Conservation (phyloP, 805 yeast genomes). For the Myxozyma kluyveri region DNA sequence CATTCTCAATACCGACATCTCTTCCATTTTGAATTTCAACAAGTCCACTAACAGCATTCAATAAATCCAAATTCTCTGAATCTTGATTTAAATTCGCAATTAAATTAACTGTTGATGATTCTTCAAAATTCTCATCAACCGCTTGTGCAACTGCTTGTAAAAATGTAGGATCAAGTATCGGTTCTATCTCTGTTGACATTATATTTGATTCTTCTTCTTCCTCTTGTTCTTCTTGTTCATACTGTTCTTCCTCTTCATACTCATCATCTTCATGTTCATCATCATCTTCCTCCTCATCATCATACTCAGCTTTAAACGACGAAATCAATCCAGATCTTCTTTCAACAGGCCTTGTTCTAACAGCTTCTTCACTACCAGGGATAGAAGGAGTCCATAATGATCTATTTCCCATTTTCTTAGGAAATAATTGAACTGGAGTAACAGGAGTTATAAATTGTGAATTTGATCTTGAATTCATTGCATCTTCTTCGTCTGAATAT, state of each 20-base stretch:
- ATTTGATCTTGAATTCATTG: not conserved
- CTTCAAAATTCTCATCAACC: too few relatives aligned
- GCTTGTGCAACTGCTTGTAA: not conserved
- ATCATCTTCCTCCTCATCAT: slow-evolving; percentile 5
- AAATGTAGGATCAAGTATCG: not conserved
- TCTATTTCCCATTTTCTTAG: not conserved
- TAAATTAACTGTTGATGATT: too few relatives aligned
- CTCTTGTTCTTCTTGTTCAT: slow-evolving; percentile 5
- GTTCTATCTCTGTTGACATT: not conserved
- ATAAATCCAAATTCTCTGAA: too few relatives aligned
- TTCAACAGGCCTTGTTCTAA: slow-evolving; percentile 1
- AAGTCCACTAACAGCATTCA: too few relatives aligned
- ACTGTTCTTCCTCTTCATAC: slow-evolving; percentile 15
- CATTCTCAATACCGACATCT: not conserved
- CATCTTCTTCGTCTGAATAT: slow-evolving; percentile 7
- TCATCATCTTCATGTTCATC: slow-evolving; percentile 5
- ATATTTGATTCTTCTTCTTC: slow-evolving; percentile 7
- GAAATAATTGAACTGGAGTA: slow-evolving; percentile 1
- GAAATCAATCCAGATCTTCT: not conserved
- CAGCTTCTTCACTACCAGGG: slow-evolving; percentile 4
- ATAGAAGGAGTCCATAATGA: slow-evolving; percentile 18
- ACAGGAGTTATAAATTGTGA: not conserved
- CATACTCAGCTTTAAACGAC: not conserved
- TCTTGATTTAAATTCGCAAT: too few relatives aligned
- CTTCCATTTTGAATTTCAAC: not conserved